A percentile compares a stretch with the other conserved stretches of the same genome.
phyloP scores from a whole-genome alignment of 2,329 filamentous ascomycete species.

The Drechslera avenae region DNA sequence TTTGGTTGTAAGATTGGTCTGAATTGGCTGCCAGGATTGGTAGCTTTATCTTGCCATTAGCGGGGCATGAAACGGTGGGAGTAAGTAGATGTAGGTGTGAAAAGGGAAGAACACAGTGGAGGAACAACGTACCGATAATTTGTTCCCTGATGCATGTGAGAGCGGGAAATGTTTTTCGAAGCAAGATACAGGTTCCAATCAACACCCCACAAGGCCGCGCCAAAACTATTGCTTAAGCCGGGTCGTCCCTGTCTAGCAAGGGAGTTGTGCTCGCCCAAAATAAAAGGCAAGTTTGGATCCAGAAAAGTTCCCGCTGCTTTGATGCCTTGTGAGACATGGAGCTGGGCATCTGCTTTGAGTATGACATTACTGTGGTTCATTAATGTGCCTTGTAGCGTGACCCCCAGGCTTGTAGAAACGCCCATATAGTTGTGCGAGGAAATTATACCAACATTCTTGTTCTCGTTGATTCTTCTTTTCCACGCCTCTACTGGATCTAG shows the following conservation, averaged over 20 bases:
- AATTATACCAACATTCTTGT: constrained; percentile 57
- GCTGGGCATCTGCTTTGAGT: neutral
- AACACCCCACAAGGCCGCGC: constrained; percentile 68
- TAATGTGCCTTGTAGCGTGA: constrained; percentile 66
- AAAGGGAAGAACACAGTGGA: neutral
- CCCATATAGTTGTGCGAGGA: constrained; percentile 68
- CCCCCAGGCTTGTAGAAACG: constrained; percentile 61
- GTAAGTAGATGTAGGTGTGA: too few relatives aligned
- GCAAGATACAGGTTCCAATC: constrained; percentile 67
- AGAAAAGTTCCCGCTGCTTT: constrained; percentile 51
- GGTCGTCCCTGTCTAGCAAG: constrained; percentile 66
- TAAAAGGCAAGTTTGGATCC: constrained; percentile 53
- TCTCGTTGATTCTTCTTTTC: neutral
- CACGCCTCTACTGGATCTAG: neutral
- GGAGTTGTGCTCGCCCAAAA: constrained; percentile 66
- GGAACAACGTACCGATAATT: constrained; percentile 61
- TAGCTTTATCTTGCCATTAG: neutral
- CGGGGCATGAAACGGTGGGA: neutral
- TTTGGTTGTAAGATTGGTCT: constrained; percentile 54
- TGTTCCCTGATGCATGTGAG: constrained; percentile 69
- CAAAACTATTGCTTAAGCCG: constrained; percentile 68
- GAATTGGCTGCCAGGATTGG: constrained; percentile 62
- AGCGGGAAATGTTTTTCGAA: constrained; percentile 59
- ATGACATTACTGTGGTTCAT: constrained; percentile 66
- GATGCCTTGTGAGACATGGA: constrained; percentile 54